Conservation (phyloP, 164 flowering plant genomes). For the Paratinospora sagittata region DNA sequence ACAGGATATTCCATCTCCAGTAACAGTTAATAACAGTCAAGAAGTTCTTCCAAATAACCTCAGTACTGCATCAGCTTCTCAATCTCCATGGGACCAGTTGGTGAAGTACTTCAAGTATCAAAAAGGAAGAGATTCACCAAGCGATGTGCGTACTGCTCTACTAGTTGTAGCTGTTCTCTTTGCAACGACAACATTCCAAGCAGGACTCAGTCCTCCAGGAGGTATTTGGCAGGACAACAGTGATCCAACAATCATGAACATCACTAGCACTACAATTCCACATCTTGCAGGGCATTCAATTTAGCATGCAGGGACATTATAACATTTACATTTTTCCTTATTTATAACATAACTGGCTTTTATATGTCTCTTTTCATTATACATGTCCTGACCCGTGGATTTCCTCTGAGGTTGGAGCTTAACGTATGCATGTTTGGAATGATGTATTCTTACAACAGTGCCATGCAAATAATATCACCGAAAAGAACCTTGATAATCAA, state of each 20-base stretch:
- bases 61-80: not conserved
- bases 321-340: conserved; percentile 3
- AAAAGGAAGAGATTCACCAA: conserved; percentile 13
- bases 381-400: conserved; percentile 8
- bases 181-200: conserved; percentile 13
- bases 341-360: conserved; percentile 9
- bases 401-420: conserved; percentile 12
- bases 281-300: conserved; percentile 9
- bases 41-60: not conserved
- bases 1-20: conserved; percentile 5
- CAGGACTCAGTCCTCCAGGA: conserved; percentile 16
- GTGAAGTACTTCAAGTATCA: conserved; percentile 13
- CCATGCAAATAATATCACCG: not conserved
- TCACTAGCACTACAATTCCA: not conserved
- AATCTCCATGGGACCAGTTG: conserved; percentile 6
- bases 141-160: conserved; percentile 1
- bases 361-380: conserved; percentile 8
- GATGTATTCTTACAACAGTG: not conserved
- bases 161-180: conserved; percentile 13
- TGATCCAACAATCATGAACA: not conserved
- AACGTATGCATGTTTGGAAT: not conserved
- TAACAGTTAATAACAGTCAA: not conserved
- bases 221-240: conserved; percentile 9
- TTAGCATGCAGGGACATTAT: not conserved
- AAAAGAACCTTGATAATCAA: not conserved